Evolutionary conservation across 169 alveolate species (phyloP), one percentile per base, ranked within the genome.

Genomic region (Plasmodium blacklocki): DNA sequence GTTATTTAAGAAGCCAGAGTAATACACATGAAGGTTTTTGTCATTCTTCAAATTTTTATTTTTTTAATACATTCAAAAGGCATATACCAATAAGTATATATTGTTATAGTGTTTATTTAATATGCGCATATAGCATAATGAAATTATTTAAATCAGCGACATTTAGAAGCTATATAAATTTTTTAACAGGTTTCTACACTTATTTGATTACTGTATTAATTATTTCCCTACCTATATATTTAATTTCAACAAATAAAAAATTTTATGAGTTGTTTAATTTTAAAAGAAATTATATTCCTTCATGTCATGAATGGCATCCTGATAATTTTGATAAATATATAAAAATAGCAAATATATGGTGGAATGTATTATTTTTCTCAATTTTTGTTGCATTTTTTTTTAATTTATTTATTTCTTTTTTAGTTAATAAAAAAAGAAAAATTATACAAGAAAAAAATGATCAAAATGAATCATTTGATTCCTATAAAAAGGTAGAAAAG

Each of bases 11-110:
- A 73, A 71, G 76, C 21, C 86, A 72, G 47, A 86, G 92, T 54
- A 86, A 86, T 56, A 86, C 85, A 64, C 92, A 73, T 12, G 92
- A 86, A 71, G 92, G 88, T 4, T 86, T 71, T 52, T 70, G 86
- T 32, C 86, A 86, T 29, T 86, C 92, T 11, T 50, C 92, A 6
- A 43, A 58, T 49, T 86, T 86, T 86, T 86, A 86, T 60, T 86
- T 86, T 29, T 86, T 86, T 32, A 45, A 86, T 60, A 86, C 92
- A 11, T 71, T 86, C 19, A 72, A 56, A 47, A 86, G 70, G 23
- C 52, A 74, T 8, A 19, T 86, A 5, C 92, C 92, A 19, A 71
- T 86, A 23, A 86, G 88, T 72, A 64, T 86, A 73, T 86, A 86
- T 26, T 60, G 86, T 29, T 70, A 59, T 32, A 39, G 86, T 49